These are phyloP conservation scores for Sporothrix humicola DNA, from an alignment of 2,329 filamentous ascomycete genomes.

Conservation along the genomic window DNA sequence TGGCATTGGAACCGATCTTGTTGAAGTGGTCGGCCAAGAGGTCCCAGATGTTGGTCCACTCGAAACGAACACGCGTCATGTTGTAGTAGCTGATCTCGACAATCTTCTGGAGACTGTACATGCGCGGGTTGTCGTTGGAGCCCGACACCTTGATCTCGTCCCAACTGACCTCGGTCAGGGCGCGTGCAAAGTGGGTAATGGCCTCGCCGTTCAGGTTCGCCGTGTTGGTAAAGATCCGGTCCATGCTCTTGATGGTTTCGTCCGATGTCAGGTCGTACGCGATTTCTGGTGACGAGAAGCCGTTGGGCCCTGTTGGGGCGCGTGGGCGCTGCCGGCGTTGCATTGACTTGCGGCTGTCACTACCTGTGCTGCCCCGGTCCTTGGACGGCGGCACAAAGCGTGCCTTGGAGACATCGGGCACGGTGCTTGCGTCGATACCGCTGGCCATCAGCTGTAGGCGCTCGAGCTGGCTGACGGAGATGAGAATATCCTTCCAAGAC, in stretches of 20 bases:
- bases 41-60: constrained; percentile 98
- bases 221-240: constrained; percentile 96
- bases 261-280: constrained; percentile 91
- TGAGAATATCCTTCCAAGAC: constrained; percentile 94
- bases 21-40: constrained; percentile 99
- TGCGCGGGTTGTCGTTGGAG: constrained; percentile 91
- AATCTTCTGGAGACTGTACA: constrained; percentile 96
- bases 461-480: constrained; percentile 94
- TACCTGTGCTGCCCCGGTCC: constrained; percentile 52
- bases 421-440: constrained; percentile 87
- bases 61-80: constrained; percentile 97
- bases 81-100: constrained; percentile 99
- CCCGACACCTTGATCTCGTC: constrained; percentile 98
- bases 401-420: constrained; percentile 89
- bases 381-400: constrained; percentile 69
- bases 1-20: constrained; percentile 92
- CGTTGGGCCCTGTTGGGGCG: constrained; percentile 65
- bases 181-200: constrained; percentile 92
- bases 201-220: constrained; percentile 91
- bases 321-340: constrained; percentile 58
- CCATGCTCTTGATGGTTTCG: constrained; percentile 80
- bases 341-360: constrained; percentile 67
- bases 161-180: constrained; percentile 95
- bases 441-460: constrained; percentile 93
- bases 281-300: constrained; percentile 72